phyloP scores from a whole-genome alignment of 2,329 filamentous ascomycete species.

The Hypocreales sp. region DNA sequence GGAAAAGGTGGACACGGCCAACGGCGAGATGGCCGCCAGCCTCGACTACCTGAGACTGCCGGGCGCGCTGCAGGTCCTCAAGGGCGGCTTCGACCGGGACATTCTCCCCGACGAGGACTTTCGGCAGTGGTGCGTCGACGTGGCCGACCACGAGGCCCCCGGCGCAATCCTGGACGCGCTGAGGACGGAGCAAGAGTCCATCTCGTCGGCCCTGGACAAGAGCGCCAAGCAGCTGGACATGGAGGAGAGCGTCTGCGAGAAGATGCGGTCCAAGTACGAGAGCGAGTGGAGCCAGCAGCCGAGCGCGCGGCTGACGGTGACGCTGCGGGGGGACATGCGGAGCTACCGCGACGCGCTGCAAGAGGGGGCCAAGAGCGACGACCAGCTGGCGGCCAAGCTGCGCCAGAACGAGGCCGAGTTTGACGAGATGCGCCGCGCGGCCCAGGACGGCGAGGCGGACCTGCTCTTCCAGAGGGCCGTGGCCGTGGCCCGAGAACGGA shows the following conservation, averaged over 20 bases:
- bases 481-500: slow-evolving; percentile 56
- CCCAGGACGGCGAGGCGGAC: slow-evolving; percentile 74
- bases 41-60: slow-evolving; percentile 87
- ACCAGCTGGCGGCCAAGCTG: slow-evolving; percentile 67
- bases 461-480: slow-evolving; percentile 78
- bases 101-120: slow-evolving; percentile 83
- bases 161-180: slow-evolving; percentile 64
- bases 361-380: slow-evolving; percentile 76
- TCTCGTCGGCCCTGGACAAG: slow-evolving; percentile 57
- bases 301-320: slow-evolving; percentile 76
- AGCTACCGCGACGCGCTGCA: slow-evolving; percentile 82
- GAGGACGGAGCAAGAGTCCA: slow-evolving; percentile 59
- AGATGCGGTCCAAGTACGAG: slow-evolving; percentile 97
- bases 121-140: slow-evolving; percentile 81
- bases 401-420: slow-evolving; percentile 79
- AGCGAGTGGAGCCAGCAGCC: slow-evolving; percentile 95
- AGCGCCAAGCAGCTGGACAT: slow-evolving; percentile 83
- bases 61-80: slow-evolving; percentile 75
- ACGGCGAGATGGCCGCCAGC: slow-evolving; percentile 90
- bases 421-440: slow-evolving; percentile 85
- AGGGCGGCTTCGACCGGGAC: slow-evolving; percentile 84
- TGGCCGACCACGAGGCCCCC: slow-evolving; percentile 74
- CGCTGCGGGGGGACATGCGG: slow-evolving; percentile 70
- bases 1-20: slow-evolving; percentile 81
- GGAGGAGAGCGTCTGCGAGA: slow-evolving; percentile 96